Evolutionary conservation across 2,329 filamentous ascomycete species (phyloP), one percentile per base, ranked within the genome.

Genomic region (Neonectria ditissima): DNA sequence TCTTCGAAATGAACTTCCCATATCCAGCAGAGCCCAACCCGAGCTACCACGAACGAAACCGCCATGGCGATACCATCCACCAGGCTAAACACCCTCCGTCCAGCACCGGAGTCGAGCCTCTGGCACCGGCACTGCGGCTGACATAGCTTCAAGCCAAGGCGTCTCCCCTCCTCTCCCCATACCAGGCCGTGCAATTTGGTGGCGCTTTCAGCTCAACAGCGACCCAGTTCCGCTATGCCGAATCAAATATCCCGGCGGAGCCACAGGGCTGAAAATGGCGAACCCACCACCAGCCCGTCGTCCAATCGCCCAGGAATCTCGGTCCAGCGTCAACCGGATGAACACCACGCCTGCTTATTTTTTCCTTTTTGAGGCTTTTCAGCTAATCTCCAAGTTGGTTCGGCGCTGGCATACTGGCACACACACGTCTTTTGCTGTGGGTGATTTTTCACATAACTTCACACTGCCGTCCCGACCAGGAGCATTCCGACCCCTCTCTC

Each of bases 241-340:
- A 73, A 73, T 73, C 67, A 73, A 18, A 65, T 39, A 39, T 43
- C 47, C 34, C 50, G 37, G 47, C 44, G 28, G 22, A 50, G 48
- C 57, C 65, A 65, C 70, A 72, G 70, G 70, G 70, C 70, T 73
- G 70, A 73, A 61, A 34, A 50, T n/a, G 30, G 34, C 47, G 20
- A 48, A 62, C 54, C 54, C 47, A 26, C 64, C 59, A 56, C 22
- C 56, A 54, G 59, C 50, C 45, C 20, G 6, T 11, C 30, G 2
- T 10, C 16, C 16, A 26, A 34, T 24, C 5, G 11, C 0, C 26
- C 62, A 34, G 4, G 3, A 14, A 47, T 16, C 5, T 24, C 34
- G 50, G 44, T 34, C 24, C 20, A 37, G 45, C 34, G 34, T 39
- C 3, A 16, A 28, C 24, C 62, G 62, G 62, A 60, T 10, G 62